phyloP scores from a whole-genome alignment of 2,329 filamentous ascomycete genomes.

The Xylaria sp. region DNA sequence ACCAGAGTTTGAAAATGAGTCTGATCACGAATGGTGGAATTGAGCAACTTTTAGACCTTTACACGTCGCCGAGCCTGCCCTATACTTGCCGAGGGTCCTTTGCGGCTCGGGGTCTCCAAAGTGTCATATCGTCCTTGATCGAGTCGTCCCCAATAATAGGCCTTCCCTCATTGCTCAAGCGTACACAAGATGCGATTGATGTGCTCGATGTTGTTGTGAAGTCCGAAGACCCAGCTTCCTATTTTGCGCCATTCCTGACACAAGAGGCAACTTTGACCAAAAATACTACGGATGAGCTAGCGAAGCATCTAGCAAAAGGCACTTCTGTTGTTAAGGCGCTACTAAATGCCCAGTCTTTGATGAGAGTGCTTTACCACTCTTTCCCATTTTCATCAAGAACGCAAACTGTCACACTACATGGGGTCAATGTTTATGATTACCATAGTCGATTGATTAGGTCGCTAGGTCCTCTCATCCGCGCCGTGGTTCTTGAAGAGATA shows the following conservation, averaged over 20 bases:
- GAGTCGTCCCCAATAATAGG: constrained; percentile 84
- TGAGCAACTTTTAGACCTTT: constrained; percentile 85
- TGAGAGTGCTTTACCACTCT: constrained; percentile 78
- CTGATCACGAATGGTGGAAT: constrained; percentile 85
- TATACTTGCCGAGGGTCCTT: constrained; percentile 75
- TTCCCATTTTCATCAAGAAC: constrained; percentile 77
- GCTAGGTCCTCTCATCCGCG: constrained; percentile 81
- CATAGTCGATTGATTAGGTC: constrained; percentile 79
- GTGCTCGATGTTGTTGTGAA: constrained; percentile 73
- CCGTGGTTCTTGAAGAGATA: constrained; percentile 87
- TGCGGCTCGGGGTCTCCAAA: constrained; percentile 76
- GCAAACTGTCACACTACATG: constrained; percentile 72
- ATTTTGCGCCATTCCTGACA: constrained; percentile 75
- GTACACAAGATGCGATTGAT: constrained; percentile 76
- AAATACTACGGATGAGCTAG: constrained; percentile 48
- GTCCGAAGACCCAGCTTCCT: constrained; percentile 65
- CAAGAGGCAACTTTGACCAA: constrained; percentile 52
- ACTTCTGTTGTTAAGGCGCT: constrained; percentile 83
- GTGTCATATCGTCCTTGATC: constrained; percentile 80
- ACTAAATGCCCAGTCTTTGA: constrained; percentile 78
- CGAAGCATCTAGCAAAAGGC: constrained; percentile 67
- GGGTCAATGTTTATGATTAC: constrained; percentile 85
- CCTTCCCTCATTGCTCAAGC: constrained; percentile 81
- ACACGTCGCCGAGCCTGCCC: constrained; percentile 82
- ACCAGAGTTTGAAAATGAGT: constrained; percentile 74